Evolutionary conservation across 2,329 filamentous ascomycete genomes (phyloP).

Genomic region (Venturia pyrina): DNA sequence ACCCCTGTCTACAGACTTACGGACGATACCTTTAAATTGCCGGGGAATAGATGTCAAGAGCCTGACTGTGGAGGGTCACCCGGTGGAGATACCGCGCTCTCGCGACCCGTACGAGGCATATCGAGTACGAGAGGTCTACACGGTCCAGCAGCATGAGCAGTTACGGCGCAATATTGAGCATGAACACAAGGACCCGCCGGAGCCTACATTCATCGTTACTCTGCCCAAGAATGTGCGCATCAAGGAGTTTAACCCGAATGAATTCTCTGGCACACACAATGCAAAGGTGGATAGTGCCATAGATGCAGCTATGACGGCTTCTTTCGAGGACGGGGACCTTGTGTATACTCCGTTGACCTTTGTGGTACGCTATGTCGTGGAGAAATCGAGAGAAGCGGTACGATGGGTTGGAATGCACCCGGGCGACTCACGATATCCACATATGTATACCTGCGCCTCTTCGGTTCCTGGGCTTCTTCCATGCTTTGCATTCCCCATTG

Average conservation of each 20-base stretch:
- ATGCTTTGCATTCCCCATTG: conserved; percentile 75
- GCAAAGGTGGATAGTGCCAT: background rate
- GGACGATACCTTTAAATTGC: conserved; percentile 48
- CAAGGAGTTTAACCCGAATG: conserved; percentile 44
- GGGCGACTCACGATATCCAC: conserved; percentile 73
- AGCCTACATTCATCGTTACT: conserved; percentile 48
- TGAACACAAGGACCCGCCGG: conserved; percentile 40
- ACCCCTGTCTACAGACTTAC: conserved; percentile 46
- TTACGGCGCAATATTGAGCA: conserved; percentile 58
- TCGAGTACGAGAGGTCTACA: conserved; percentile 50
- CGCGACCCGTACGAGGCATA: conserved; percentile 59
- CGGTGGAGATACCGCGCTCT: conserved; percentile 29
- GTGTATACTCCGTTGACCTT: conserved; percentile 15
- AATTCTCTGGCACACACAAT: background rate
- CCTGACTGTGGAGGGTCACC: conserved; percentile 35
- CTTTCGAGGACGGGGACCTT: conserved; percentile 3
- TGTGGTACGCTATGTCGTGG: conserved; percentile 64
- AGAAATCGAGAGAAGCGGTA: conserved; percentile 70
- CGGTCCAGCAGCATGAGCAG: conserved; percentile 66
- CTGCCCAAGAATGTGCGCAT: conserved; percentile 53
- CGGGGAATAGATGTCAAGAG: conserved; percentile 50
- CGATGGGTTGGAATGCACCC: conserved; percentile 84
- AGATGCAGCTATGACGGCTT: background rate
- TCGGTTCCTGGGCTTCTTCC: conserved; percentile 68
- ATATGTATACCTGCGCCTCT: conserved; percentile 81